Evolutionary conservation across 1,284 basidiomycete species (phyloP).

Genomic region (Cryptococcus hybrid): DNA sequence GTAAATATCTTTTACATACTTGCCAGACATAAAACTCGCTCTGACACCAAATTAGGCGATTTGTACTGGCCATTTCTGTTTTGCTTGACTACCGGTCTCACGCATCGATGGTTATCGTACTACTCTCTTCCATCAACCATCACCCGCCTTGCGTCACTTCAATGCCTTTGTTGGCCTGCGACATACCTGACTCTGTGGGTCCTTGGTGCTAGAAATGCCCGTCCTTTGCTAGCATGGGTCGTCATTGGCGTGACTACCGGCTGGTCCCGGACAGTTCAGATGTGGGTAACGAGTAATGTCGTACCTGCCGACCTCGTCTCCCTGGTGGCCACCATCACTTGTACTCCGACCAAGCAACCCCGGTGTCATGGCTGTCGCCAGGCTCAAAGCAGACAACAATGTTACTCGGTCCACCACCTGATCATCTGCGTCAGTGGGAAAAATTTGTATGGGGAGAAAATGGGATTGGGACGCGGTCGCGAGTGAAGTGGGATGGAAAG

Average conservation of each 20-base stretch:
- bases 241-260: slow-evolving; percentile 51
- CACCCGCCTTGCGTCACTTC: slow-evolving; percentile 50
- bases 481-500: slow-evolving; percentile 44
- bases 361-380: too few relatives aligned
- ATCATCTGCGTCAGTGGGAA: slow-evolving; percentile 27
- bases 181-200: slow-evolving; percentile 49
- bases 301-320: slow-evolving; percentile 14
- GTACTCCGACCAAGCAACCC: not conserved
- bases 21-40: too few relatives aligned
- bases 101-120: slow-evolving; percentile 51
- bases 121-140: slow-evolving; percentile 50
- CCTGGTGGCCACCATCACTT: not conserved
- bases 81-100: slow-evolving; percentile 49
- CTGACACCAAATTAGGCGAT: slow-evolving; percentile 32
- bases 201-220: slow-evolving; percentile 33
- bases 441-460: slow-evolving; percentile 33
- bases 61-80: slow-evolving; percentile 50
- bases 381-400: not conserved
- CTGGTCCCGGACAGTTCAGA: slow-evolving; percentile 45
- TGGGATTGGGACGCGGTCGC: slow-evolving; percentile 50
- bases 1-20: slow-evolving; percentile 12
- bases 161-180: slow-evolving; percentile 52
- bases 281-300: slow-evolving; percentile 53
- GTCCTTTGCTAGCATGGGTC: slow-evolving; percentile 50
- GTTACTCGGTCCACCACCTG: slow-evolving; percentile 13